phyloP scores from a whole-genome alignment of 208 protist genomes.

The Lotmaria passim region DNA sequence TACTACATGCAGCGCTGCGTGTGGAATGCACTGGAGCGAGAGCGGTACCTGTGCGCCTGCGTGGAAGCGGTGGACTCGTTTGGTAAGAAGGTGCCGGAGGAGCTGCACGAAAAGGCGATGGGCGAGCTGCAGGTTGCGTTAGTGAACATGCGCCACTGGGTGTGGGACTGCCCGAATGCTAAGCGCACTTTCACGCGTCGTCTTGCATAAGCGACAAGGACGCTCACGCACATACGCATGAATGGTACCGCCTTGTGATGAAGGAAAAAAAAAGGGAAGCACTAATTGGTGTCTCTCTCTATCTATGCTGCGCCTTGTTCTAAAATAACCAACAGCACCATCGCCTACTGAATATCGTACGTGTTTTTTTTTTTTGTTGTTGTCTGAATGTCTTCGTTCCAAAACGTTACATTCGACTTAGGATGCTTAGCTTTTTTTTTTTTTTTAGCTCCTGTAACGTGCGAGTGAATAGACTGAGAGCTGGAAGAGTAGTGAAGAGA shows the following conservation, averaged over 20 bases:
- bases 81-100: slow-evolving; percentile 71
- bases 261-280: not conserved
- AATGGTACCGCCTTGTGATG: not conserved
- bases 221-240: not conserved
- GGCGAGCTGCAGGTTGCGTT: slow-evolving; percentile 81
- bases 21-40: slow-evolving; percentile 89
- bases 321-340: too few species aligned
- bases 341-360: too few species aligned
- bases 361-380: slow-evolving; percentile 12
- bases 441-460: slow-evolving; percentile 6
- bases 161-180: slow-evolving; percentile 89
- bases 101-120: slow-evolving; percentile 82
- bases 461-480: not conserved
- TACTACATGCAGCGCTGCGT: slow-evolving; percentile 84
- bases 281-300: not conserved
- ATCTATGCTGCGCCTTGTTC: slow-evolving; percentile 10
- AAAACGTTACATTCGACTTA: slow-evolving; percentile 20
- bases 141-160: slow-evolving; percentile 89
- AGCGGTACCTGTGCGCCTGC: slow-evolving; percentile 85
- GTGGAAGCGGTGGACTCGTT: slow-evolving; percentile 84
- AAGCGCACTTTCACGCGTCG: slow-evolving; percentile 82
- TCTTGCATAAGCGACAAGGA: slow-evolving; percentile 44
- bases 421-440: slow-evolving; percentile 26
- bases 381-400: not conserved
- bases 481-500: not conserved